phyloP scores from a whole-genome alignment of 495 filamentous ascomycete species.

The Penicillium odoratum region DNA sequence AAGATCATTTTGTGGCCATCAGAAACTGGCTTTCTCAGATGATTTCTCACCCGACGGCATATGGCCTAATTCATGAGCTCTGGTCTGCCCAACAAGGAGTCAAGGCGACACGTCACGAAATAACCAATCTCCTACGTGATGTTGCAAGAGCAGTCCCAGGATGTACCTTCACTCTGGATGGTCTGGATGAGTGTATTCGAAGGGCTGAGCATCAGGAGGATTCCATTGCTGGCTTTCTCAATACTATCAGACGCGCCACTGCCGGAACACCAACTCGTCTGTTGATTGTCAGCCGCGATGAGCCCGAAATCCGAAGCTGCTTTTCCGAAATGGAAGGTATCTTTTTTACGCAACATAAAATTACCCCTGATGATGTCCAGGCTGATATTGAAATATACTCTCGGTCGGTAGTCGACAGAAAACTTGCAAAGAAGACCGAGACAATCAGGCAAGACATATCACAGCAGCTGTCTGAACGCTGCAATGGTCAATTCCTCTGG shows the following conservation, averaged over 20 bases:
- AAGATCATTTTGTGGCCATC: slow-evolving; percentile 4
- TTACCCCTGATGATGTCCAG: neutral
- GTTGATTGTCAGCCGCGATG: slow-evolving; percentile 10
- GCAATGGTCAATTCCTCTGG: slow-evolving; percentile 10
- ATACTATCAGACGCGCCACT: neutral
- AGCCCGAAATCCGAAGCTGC: slow-evolving; percentile 5
- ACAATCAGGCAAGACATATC: neutral
- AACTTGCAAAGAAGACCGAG: neutral
- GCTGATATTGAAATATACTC: neutral
- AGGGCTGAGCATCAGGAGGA: neutral
- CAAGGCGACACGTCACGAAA: neutral
- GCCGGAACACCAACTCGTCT: slow-evolving; percentile 1
- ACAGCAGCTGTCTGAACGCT: neutral
- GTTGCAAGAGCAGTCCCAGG: neutral
- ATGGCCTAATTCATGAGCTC: neutral
- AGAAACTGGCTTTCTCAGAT: slow-evolving; percentile 5
- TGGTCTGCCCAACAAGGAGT: neutral
- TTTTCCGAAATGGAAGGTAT: neutral
- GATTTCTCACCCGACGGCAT: neutral
- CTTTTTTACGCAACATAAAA: neutral
- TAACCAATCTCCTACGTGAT: neutral
- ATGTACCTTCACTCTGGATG: slow-evolving; percentile 8
- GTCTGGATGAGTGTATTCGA: slow-evolving; percentile 7
- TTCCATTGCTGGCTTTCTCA: neutral
- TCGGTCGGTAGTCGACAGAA: neutral